Conservation (phyloP, 352 stramenopile genomes). For the Albugo candida region DNA sequence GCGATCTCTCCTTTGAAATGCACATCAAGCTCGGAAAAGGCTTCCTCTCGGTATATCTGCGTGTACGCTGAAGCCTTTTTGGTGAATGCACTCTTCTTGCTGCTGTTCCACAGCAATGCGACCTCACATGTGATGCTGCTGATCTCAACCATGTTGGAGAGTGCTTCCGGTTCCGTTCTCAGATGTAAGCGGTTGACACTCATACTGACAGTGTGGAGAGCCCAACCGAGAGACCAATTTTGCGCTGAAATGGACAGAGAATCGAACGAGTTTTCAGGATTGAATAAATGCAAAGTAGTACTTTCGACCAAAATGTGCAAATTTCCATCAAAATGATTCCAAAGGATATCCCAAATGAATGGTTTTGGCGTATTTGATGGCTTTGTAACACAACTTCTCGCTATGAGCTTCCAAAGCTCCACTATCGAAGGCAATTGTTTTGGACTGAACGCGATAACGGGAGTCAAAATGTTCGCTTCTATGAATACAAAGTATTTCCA, state of each 20-base stretch:
- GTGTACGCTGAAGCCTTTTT: too few relatives aligned
- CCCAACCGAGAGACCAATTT: conserved; percentile 14
- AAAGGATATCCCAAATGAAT: conserved; percentile 26
- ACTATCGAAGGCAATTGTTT: too few relatives aligned
- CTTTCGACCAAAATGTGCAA: conserved; percentile 16
- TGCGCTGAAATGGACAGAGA: conserved; percentile 30
- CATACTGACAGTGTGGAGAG: conserved; percentile 14
- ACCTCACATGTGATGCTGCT: conserved; percentile 24
- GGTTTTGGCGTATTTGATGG: too few relatives aligned
- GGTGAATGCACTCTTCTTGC: background rate
- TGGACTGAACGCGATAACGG: too few relatives aligned
- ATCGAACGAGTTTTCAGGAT: conserved; percentile 24
- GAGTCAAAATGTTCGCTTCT: too few relatives aligned
- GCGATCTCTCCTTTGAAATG: background rate
- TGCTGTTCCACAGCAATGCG: conserved; percentile 23
- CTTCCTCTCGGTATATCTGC: too few relatives aligned
- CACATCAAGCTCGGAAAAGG: background rate
- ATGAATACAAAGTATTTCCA: too few relatives aligned
- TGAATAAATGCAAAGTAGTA: conserved; percentile 23
- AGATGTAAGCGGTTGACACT: conserved; percentile 21
- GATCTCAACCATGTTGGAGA: conserved; percentile 42
- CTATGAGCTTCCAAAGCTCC: too few relatives aligned
- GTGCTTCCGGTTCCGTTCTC: conserved; percentile 46
- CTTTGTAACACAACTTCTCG: too few relatives aligned
- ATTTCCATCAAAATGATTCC: conserved; percentile 37